Evolutionary conservation across 1,139 yeast species (phyloP), one percentile per base, ranked within the genome.

Genomic region (Arxiozyma bovina): DNA sequence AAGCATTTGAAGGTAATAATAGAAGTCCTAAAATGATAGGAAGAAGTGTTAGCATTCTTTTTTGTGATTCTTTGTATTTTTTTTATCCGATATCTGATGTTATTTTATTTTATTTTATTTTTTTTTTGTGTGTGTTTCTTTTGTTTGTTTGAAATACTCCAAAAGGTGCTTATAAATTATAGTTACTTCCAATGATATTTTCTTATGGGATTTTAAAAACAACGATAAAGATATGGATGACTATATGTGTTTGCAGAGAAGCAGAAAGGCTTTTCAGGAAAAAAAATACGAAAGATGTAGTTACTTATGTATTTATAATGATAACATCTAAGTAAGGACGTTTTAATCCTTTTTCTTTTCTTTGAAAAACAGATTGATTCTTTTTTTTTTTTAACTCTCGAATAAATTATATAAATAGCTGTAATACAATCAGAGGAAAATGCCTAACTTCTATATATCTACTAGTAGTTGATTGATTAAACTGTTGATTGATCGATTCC

Each of bases 1-100:
- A 91, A 2, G 84, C 95, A n/a, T 42, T 41, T 9, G n/a, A 30
- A 45, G 47, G 18, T 43, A 38, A 5, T 9, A 34, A 15, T 12
- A 49, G 3, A 11, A 49, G 25, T 30, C 42, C 46, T 11, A 49
- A 12, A 4, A 46, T 22, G 22, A 34, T 42, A 30, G 45, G 47
- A 11, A 43, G 23, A n/a, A 49, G 42, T 30, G 17, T 21, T 34
- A 42, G 21, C 27, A 42, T 48, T 23, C 12, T 48, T 18, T 30
- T 9, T 20, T 34, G 17, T 40, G 27, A 17, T 47, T 27, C 7
- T 40, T 15, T 18, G n/a, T 46, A 22, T 20, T 34, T 38, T 20
- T 23, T 25, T n/a, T 25, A 27, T 27, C 7, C 4, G 2, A 27
- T 20, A 30, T 30, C 34, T 30, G n/a, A 12, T 18, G 27, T 18